phyloP scores from a whole-genome alignment of 139 green algal genomes.

The Chlorella sp. region DNA sequence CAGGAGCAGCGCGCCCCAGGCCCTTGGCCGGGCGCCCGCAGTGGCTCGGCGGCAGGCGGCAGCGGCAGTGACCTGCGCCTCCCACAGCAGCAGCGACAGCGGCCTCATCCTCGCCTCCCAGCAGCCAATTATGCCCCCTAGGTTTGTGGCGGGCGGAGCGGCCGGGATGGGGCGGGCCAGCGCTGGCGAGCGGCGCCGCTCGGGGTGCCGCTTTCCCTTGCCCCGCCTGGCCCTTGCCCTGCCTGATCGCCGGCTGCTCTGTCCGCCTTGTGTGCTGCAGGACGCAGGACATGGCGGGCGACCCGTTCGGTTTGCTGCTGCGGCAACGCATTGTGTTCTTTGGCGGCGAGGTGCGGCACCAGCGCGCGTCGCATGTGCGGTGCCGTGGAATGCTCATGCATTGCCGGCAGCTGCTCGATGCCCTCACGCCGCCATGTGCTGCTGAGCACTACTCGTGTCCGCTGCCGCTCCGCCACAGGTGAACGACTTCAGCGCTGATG shows the following conservation, averaged over 20 bases:
- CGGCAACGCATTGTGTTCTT: constrained; percentile 96
- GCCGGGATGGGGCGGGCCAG: neutral
- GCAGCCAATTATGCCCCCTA: constrained; percentile 49
- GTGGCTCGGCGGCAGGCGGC: neutral
- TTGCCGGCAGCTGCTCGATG: neutral
- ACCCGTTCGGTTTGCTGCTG: constrained; percentile 96
- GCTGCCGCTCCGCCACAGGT: constrained; percentile 68
- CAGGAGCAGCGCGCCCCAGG: neutral
- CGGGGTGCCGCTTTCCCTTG: neutral
- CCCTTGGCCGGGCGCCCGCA: neutral
- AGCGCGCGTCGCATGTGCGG: neutral
- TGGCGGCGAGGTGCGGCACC: constrained; percentile 74
- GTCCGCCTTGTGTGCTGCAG: constrained; percentile 34
- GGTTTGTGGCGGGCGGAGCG: constrained; percentile 1
- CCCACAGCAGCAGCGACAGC: constrained; percentile 2
- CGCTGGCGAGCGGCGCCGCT: neutral
- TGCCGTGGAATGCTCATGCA: neutral
- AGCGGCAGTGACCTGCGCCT: constrained; percentile 30
- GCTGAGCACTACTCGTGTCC: neutral
- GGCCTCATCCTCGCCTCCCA: constrained; percentile 26
- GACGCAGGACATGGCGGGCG: constrained; percentile 81
- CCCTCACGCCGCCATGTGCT: neutral
- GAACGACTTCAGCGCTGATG: constrained; percentile 96
- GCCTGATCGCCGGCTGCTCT: neutral
- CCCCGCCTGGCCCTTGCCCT: neutral